Evolutionary conservation across 805 yeast species (phyloP), one percentile per base, ranked within the genome.

Genomic region (Candida maesae): DNA sequence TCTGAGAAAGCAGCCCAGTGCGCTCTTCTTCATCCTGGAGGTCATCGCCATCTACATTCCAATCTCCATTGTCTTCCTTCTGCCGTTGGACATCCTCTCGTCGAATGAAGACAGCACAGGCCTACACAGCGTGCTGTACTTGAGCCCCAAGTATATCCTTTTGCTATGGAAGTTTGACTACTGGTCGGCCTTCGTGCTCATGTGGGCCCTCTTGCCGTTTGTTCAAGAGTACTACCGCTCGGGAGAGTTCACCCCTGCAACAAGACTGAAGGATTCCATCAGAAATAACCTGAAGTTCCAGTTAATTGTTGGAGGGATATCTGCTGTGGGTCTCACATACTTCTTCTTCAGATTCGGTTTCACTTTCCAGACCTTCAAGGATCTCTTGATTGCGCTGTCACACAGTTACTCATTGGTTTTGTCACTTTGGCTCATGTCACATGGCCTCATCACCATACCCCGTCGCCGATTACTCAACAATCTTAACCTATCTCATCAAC

Each of bases 361-460:
- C 32, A 63, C 74, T 0, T 65, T 79, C 36, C 64, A 65, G 25
- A 77, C 79, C 27, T 61, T 87, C 50, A 82, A 80, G 57, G 71
- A 80, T 23, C 71, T 87, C 62, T 70, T 83, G 15, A 82, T 87
- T 46, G 90, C 93, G 0, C 53, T 84, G 10, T 77, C 93, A 1
- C 93, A 87, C 58, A 79, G 83, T 16, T 87, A 86, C 58, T 76
- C 95, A 0, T 68, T 87, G 55, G 68, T 81, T 2, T 55, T 87
- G 25, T 89, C 91, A 2, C 70, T 84, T 17, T 85, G 93, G 91
- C 64, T 87, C 43, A 79, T 87, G 84, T 85, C 91, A 3, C 90
- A 86, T 59, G 95, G 95, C 0, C 61, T 84, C 36, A 74, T 84
- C 14, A 71, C 73, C 33, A 67, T 85, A 2, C 95, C 95, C 0